Percentiles rank a stretch among this genome's conserved stretches.
phyloP scores from a whole-genome alignment of 1,284 basidiomycete genomes.

The Ganoderma lucidum region DNA sequence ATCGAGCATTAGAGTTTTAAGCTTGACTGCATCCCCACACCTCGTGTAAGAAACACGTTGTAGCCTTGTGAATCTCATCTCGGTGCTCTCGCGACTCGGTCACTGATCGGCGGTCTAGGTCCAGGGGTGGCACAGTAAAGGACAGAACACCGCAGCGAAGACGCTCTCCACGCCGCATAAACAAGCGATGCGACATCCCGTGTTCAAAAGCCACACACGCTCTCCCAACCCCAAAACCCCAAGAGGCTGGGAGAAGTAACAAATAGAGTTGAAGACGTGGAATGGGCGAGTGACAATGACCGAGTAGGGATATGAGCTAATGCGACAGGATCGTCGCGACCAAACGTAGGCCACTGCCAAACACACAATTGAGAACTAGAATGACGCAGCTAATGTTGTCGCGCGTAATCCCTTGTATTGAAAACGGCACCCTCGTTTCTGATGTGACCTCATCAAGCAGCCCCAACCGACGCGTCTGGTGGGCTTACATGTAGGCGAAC shows the following conservation, averaged over 20 bases:
- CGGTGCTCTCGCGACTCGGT: not conserved
- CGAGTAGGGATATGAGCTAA: not conserved
- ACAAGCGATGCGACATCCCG: not conserved
- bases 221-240: not conserved
- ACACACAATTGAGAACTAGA: not conserved
- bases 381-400: not conserved
- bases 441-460: not conserved
- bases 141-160: not conserved
- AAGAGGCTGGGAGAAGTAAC: not conserved
- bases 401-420: not conserved
- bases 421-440: not conserved
- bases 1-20: conserved; percentile 2
- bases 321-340: not conserved
- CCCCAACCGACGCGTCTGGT: not conserved
- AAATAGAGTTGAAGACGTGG: not conserved
- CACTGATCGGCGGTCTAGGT: conserved; percentile 4
- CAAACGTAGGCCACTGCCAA: not conserved
- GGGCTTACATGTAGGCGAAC: not conserved
- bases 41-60: conserved; percentile 21
- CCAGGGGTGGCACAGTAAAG: not conserved
- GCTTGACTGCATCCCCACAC: not conserved
- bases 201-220: not conserved
- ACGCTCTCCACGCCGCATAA: not conserved
- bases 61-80: conserved; percentile 18
- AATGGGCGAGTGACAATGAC: not conserved